Conservation (phyloP, 768 basidiomycete genomes). For the Amyloporia xantha region DNA sequence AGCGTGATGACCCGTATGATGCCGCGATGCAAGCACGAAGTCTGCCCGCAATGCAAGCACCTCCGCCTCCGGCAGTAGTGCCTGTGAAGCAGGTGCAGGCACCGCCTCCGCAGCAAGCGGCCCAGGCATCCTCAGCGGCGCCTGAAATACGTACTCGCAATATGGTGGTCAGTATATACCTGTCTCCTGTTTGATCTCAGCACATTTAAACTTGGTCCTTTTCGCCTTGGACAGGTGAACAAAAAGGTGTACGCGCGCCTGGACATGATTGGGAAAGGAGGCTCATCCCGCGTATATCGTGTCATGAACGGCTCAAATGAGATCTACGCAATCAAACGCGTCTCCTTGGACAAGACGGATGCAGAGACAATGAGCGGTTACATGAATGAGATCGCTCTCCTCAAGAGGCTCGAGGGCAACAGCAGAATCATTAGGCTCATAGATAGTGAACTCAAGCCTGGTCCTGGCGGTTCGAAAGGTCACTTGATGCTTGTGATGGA, state of each 20-base stretch:
- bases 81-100: slow-evolving; percentile 9
- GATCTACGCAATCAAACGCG: slow-evolving; percentile 88
- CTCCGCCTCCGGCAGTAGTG: slow-evolving; percentile 5
- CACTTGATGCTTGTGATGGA: slow-evolving; percentile 90
- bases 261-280: slow-evolving; percentile 88
- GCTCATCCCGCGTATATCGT: slow-evolving; percentile 92
- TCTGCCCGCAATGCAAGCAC: slow-evolving; percentile 7
- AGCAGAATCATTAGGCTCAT: slow-evolving; percentile 85
- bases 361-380: slow-evolving; percentile 85
- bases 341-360: slow-evolving; percentile 85
- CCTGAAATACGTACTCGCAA: not conserved
- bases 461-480: slow-evolving; percentile 64
- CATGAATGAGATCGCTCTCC: slow-evolving; percentile 91
- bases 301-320: slow-evolving; percentile 73
- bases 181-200: no score
- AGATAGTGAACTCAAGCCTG: slow-evolving; percentile 81
- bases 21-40: slow-evolving; percentile 2
- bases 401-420: slow-evolving; percentile 93
- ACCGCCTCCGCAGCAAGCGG: slow-evolving; percentile 5
- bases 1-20: slow-evolving; percentile 17
- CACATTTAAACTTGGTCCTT: no score
- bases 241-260: slow-evolving; percentile 78
- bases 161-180: slow-evolving; percentile 1
- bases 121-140: not conserved
- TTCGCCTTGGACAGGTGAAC: slow-evolving; percentile 79